These are phyloP conservation scores for Verbascum thapsus DNA, from an alignment of 257 asterid species.

Conservation along the genomic window DNA sequence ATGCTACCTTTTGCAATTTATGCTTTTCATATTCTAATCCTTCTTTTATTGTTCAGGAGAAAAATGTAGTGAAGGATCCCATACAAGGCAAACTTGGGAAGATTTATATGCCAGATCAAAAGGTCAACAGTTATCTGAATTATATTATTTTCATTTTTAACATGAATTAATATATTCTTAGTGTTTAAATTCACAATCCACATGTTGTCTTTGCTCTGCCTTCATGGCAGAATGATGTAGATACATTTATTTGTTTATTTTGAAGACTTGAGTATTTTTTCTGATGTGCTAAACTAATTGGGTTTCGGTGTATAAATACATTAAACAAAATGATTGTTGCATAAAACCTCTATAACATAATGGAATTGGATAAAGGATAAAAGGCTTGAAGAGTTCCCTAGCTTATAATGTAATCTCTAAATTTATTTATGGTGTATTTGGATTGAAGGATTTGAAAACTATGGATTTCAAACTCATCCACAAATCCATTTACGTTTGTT, in stretches of 20 bases:
- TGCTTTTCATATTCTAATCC: constrained; percentile 16
- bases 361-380: constrained; percentile 6
- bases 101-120: constrained; percentile 83
- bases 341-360: not conserved
- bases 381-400: no score
- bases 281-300: constrained; percentile 6
- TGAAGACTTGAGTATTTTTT: no score
- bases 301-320: not conserved
- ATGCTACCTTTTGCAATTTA: not conserved
- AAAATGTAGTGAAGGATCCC: constrained; percentile 80
- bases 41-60: constrained; percentile 62
- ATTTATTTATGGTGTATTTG: no score
- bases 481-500: no score
- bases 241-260: no score
- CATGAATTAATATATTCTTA: not conserved
- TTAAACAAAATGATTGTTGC: not conserved
- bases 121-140: constrained; percentile 59
- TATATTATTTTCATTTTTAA: constrained; percentile 20
- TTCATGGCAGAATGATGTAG: no score
- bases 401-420: no score
- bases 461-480: no score
- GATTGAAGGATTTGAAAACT: no score
- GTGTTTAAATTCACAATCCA: not conserved
- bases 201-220: no score
- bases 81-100: constrained; percentile 82